These are phyloP conservation scores for Leishmania mexicana DNA, from an alignment of 208 protist species.

Conservation along the genomic window DNA sequence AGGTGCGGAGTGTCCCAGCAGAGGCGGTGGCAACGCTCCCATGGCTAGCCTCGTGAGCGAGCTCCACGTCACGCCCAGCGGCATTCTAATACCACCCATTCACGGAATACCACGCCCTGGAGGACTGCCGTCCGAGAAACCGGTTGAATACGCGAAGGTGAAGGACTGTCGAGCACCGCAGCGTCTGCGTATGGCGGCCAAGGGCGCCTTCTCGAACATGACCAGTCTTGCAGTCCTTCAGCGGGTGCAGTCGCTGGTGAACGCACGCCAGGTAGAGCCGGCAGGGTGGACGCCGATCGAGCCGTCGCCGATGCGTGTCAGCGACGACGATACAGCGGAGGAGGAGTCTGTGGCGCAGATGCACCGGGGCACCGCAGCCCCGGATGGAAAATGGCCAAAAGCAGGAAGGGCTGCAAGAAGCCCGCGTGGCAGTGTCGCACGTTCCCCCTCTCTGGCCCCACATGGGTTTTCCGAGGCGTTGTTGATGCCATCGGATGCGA, in stretches of 20 bases:
- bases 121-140: slow-evolving; percentile 2
- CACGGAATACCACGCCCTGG: slow-evolving; percentile 17
- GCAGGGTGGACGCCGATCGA: slow-evolving; percentile 21
- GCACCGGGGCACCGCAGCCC: too few species aligned
- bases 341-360: not conserved
- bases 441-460: not conserved
- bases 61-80: slow-evolving; percentile 13
- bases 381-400: too few species aligned
- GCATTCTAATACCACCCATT: slow-evolving; percentile 8
- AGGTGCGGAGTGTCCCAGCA: not conserved
- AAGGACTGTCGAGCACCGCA: slow-evolving; percentile 11
- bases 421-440: not conserved
- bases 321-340: not conserved
- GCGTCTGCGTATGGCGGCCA: slow-evolving; percentile 7
- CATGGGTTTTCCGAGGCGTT: not conserved
- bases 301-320: not conserved
- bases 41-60: not conserved
- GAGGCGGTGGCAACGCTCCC: not conserved
- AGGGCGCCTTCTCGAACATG: slow-evolving; percentile 34
- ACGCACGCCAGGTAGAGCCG: slow-evolving; percentile 28
- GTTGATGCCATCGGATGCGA: slow-evolving; percentile 6
- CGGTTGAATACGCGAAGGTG: slow-evolving; percentile 8
- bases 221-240: slow-evolving; percentile 31
- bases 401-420: too few species aligned
- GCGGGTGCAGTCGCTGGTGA: slow-evolving; percentile 16